Evolutionary conservation across 2,329 filamentous ascomycete genomes (phyloP).

Genomic region (Monilinia laxa): DNA sequence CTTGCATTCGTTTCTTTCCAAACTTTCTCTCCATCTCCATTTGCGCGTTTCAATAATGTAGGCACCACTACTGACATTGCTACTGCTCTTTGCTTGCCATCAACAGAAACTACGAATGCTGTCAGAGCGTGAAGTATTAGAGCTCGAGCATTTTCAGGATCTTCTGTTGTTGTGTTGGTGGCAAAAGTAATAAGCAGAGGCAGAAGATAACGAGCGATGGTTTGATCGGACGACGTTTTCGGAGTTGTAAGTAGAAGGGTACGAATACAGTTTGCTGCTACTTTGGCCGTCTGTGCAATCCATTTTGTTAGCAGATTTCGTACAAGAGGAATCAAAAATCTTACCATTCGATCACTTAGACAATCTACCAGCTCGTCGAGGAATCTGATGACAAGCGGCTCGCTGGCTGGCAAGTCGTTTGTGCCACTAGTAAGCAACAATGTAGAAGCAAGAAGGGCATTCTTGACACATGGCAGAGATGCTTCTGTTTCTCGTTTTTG

Average conservation of each 20-base stretch:
- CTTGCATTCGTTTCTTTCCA: slow-evolving; percentile 73
- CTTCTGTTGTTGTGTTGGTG: slow-evolving; percentile 67
- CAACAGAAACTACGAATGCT: slow-evolving; percentile 59
- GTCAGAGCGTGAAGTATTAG: slow-evolving; percentile 74
- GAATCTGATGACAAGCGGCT: slow-evolving; percentile 72
- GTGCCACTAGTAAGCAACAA: slow-evolving; percentile 82
- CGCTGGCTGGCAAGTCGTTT: slow-evolving; percentile 69
- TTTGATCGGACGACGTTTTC: slow-evolving; percentile 65
- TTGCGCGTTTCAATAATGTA: slow-evolving; percentile 70
- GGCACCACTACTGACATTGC: slow-evolving; percentile 78
- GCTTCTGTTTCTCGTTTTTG: slow-evolving; percentile 73
- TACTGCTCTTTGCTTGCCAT: slow-evolving; percentile 49
- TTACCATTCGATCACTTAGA: slow-evolving; percentile 71
- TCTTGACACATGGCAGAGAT: slow-evolving; percentile 87
- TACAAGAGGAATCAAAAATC: slow-evolving; percentile 25
- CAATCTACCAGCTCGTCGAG: slow-evolving; percentile 83
- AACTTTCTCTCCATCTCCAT: slow-evolving; percentile 55
- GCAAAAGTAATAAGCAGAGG: slow-evolving; percentile 76
- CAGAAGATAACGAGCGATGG: slow-evolving; percentile 71
- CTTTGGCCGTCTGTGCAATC: slow-evolving; percentile 68
- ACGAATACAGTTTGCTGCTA: slow-evolving; percentile 85
- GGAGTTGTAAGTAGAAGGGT: slow-evolving; percentile 72
- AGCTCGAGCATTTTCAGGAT: slow-evolving; percentile 72
- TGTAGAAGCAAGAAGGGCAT: slow-evolving; percentile 82
- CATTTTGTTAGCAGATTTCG: slow-evolving; percentile 19